Evolutionary conservation across 305 asterid genomes (phyloP).

Genomic region (Nicotiana rustica): DNA sequence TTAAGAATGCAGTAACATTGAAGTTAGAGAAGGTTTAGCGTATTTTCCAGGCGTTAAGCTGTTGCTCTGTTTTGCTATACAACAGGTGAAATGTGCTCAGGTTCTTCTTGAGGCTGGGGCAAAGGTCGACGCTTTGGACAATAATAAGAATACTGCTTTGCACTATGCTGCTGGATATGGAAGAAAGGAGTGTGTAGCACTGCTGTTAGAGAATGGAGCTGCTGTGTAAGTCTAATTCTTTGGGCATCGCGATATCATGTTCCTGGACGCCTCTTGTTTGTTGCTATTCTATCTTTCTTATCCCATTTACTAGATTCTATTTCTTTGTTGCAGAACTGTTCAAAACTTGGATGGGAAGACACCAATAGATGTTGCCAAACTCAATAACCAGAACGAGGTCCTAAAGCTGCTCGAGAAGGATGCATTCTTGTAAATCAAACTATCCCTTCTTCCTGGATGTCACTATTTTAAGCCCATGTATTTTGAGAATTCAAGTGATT

Average conservation of each 20-base stretch:
- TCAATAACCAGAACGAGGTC: conserved; percentile 88
- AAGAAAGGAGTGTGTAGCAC: conserved; percentile 89
- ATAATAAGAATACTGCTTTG: conserved; percentile 96
- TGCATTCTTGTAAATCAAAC: conserved; percentile 72
- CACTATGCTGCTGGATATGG: conserved; percentile 99
- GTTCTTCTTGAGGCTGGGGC: conserved; percentile 94
- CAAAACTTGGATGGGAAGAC: conserved; percentile 98
- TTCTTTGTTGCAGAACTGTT: conserved; percentile 68
- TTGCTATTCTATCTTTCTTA: background rate
- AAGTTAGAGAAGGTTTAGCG: no score
- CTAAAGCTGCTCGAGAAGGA: conserved; percentile 90
- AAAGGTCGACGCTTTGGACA: conserved; percentile 92
- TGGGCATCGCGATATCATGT: background rate
- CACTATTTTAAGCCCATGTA: conserved; percentile 30
- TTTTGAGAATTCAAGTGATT: conserved; percentile 38
- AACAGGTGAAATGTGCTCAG: conserved; percentile 79
- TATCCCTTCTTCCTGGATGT: conserved; percentile 33
- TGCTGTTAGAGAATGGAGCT: conserved; percentile 88
- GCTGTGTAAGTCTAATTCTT: conserved; percentile 78
- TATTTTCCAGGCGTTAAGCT: no score
- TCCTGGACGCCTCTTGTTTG: no score
- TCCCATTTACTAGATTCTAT: conserved; percentile 8
- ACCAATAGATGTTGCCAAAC: conserved; percentile 92
- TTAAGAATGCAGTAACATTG: no score
- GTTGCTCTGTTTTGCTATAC: background rate